Conservation (phyloP, 805 yeast species). For the Yarrowia deformans region DNA sequence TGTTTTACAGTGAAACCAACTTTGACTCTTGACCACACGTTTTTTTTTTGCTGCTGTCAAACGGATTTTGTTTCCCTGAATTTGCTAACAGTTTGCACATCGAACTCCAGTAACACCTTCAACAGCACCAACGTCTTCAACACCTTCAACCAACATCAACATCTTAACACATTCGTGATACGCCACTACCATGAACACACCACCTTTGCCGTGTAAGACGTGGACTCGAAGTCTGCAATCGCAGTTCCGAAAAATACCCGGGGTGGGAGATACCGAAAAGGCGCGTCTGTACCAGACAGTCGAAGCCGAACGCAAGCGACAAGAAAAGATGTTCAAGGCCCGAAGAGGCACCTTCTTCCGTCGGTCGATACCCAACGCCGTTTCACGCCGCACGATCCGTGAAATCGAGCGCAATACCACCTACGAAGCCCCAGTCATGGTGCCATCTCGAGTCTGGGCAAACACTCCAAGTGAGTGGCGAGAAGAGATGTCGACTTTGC, state of each 20-base stretch:
- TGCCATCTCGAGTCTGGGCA: conserved; percentile 29
- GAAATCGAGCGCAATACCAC: conserved; percentile 16
- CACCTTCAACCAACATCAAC: too few relatives aligned
- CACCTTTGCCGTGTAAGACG: conserved; percentile 27
- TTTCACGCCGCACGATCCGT: conserved; percentile 28
- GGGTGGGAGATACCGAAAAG: conserved; percentile 23
- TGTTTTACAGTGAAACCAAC: too few relatives aligned
- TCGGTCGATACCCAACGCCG: conserved; percentile 29
- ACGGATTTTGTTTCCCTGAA: too few relatives aligned
- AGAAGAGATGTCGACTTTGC: conserved; percentile 16
- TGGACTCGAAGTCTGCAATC: conserved; percentile 20
- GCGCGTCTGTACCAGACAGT: conserved; percentile 22
- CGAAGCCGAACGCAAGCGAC: conserved; percentile 30
- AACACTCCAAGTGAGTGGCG: conserved; percentile 30
- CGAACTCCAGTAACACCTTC: too few relatives aligned
- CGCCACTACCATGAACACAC: conserved; percentile 11
- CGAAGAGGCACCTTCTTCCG: conserved; percentile 29
- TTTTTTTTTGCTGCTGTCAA: too few relatives aligned
- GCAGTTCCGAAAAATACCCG: conserved; percentile 12
- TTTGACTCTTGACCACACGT: too few relatives aligned
- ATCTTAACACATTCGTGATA: too few relatives aligned
- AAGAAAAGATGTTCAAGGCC: conserved; percentile 20
- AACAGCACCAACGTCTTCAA: too few relatives aligned
- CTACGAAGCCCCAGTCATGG: conserved; percentile 6
- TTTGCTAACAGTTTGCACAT: too few relatives aligned